Evolutionary conservation across 345 rosid genomes (phyloP).

Genomic region (Moringa oleifera): DNA sequence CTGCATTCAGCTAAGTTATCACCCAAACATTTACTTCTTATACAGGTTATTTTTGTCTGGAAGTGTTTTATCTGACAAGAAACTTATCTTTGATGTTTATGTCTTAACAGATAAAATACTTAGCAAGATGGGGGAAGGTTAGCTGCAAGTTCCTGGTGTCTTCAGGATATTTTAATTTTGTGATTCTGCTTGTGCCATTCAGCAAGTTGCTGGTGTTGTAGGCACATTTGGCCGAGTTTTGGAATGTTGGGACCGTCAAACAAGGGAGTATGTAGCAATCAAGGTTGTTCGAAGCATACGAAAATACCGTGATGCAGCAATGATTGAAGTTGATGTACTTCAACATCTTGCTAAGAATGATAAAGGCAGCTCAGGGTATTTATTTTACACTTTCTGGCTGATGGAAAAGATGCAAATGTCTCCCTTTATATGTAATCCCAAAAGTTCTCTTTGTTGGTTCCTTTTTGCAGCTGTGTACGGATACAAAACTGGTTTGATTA

Average conservation of each 20-base stretch:
- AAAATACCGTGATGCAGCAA: conserved; percentile 70
- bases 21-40: too few relatives aligned
- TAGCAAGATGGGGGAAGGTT: conserved; percentile 89
- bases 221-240: conserved; percentile 87
- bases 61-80: conserved; percentile 1
- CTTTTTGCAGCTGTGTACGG: conserved; percentile 63
- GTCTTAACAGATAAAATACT: conserved; percentile 56
- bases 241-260: conserved; percentile 83
- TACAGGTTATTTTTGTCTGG: neutral
- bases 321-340: conserved; percentile 71
- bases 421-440: neutral
- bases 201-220: conserved; percentile 73
- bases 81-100: too few relatives aligned
- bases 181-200: conserved; percentile 53
- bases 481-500: conserved; percentile 71
- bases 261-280: conserved; percentile 58
- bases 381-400: conserved; percentile 14
- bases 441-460: conserved; percentile 4
- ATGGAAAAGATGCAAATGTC: conserved; percentile 11
- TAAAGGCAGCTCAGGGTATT: conserved; percentile 48
- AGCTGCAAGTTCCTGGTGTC: conserved; percentile 60
- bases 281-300: conserved; percentile 58
- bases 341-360: conserved; percentile 51
- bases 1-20: too few relatives aligned
- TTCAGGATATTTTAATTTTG: conserved; percentile 44